These are phyloP conservation scores for Gyrodon lividus DNA, from an alignment of 768 basidiomycete genomes.

Conservation along the genomic window DNA sequence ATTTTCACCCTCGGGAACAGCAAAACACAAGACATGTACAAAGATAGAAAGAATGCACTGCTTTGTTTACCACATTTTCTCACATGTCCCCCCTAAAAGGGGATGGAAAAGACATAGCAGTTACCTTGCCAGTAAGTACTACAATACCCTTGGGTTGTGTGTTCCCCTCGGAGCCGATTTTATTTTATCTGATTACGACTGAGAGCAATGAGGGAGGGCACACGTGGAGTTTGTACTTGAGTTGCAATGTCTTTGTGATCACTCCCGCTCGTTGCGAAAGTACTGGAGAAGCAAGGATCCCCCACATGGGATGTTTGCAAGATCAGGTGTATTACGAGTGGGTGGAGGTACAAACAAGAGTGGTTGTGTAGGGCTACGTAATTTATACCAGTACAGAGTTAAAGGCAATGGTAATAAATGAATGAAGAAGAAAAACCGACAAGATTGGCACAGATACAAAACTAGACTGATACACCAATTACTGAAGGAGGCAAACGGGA, in stretches of 20 bases:
- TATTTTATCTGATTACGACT: neutral
- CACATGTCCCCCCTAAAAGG: conserved; percentile 7
- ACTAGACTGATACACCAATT: conserved; percentile 25
- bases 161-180: neutral
- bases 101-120: too few relatives aligned
- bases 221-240: conserved; percentile 10
- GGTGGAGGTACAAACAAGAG: conserved; percentile 17
- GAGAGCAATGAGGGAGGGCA: neutral
- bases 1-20: too few relatives aligned
- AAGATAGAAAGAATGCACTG: conserved; percentile 26
- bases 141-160: too few relatives aligned
- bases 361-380: conserved; percentile 18
- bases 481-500: conserved; percentile 16
- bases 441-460: neutral
- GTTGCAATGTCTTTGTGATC: too few relatives aligned
- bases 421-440: conserved; percentile 5
- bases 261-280: too few relatives aligned
- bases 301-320: neutral
- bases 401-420: conserved; percentile 17
- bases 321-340: conserved; percentile 17
- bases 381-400: conserved; percentile 25
- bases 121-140: too few relatives aligned
- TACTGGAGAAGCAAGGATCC: too few relatives aligned
- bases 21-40: conserved; percentile 22
- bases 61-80: conserved; percentile 15